phyloP scores from a whole-genome alignment of 306 rosid genomes.

The Begonia loranthoides region DNA sequence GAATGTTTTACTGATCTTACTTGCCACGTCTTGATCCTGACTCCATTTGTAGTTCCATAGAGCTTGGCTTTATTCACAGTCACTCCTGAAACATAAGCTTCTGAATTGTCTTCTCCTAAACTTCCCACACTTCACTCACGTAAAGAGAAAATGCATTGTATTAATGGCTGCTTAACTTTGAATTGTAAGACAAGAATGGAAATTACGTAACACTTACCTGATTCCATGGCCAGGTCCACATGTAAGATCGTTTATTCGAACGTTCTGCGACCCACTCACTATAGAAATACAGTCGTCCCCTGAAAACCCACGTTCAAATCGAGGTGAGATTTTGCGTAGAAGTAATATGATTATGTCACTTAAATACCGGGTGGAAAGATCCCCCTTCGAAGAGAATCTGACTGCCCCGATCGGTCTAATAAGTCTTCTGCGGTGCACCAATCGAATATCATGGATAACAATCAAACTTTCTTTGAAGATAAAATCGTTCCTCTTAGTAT shows the following conservation, averaged over 20 bases:
- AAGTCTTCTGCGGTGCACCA: too few relatives aligned
- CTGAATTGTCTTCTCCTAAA: conserved; percentile 37
- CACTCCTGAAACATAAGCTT: conserved; percentile 44
- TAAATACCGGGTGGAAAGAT: too few relatives aligned
- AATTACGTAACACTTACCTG: conserved; percentile 23
- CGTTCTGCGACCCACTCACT: conserved; percentile 43
- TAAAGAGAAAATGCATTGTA: too few relatives aligned
- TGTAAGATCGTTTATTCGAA: conserved; percentile 37
- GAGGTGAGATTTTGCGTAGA: too few relatives aligned
- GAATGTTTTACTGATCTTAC: conserved; percentile 10
- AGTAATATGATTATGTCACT: too few relatives aligned
- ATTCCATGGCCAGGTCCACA: conserved; percentile 96
- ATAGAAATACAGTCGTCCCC: conserved; percentile 92
- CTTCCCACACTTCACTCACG: conserved; percentile 47
- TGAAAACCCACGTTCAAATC: conserved; percentile 3
- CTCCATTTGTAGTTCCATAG: conserved; percentile 62
- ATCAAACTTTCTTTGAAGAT: too few relatives aligned
- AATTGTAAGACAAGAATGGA: background rate
- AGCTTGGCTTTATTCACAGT: conserved; percentile 48
- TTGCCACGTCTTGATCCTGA: conserved; percentile 82
- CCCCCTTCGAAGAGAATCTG: too few relatives aligned
- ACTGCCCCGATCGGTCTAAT: too few relatives aligned
- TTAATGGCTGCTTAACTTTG: too few relatives aligned
- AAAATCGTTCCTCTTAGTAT: too few relatives aligned
- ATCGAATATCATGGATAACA: too few relatives aligned